phyloP scores from a whole-genome alignment of 2,329 filamentous ascomycete genomes.

The Colletotrichum sp. region DNA sequence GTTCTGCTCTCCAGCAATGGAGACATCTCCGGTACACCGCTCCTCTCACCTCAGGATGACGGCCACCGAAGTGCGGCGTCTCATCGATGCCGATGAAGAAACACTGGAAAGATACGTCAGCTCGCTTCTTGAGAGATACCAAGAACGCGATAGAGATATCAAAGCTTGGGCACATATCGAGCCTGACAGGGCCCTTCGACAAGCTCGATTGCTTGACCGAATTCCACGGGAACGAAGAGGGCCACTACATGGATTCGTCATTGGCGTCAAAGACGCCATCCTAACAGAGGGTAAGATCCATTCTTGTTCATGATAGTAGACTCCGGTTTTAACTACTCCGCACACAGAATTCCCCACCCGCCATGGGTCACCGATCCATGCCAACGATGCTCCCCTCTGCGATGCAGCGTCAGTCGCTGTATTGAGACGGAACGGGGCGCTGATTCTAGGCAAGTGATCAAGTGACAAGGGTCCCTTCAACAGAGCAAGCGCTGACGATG shows the following conservation, averaged over 20 bases:
- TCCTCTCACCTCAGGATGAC: not conserved
- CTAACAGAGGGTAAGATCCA: slow-evolving; percentile 49
- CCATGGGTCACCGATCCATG: slow-evolving; percentile 59
- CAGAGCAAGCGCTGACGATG: not conserved
- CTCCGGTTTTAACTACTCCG: not conserved
- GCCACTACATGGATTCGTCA: slow-evolving; percentile 58
- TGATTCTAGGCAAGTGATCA: slow-evolving; percentile 48
- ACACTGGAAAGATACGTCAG: slow-evolving; percentile 53
- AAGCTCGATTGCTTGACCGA: slow-evolving; percentile 54
- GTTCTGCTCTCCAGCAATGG: not conserved
- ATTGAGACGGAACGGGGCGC: slow-evolving; percentile 57
- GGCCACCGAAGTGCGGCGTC: not conserved
- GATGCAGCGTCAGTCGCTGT: slow-evolving; percentile 58
- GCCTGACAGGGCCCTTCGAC: slow-evolving; percentile 46
- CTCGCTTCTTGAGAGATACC: slow-evolving; percentile 50
- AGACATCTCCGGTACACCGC: not conserved
- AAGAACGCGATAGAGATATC: slow-evolving; percentile 44
- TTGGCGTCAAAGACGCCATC: slow-evolving; percentile 66
- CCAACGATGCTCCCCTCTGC: slow-evolving; percentile 43
- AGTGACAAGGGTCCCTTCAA: not conserved
- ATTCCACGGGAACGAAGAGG: slow-evolving; percentile 52
- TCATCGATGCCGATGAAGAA: slow-evolving; percentile 32
- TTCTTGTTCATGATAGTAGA: not conserved
- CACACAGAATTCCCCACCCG: slow-evolving; percentile 59
- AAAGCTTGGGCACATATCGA: slow-evolving; percentile 56